Percentiles rank a stretch among this genome's conserved stretches.
phyloP scores from a whole-genome alignment of 768 basidiomycete species.

The Gloeostereum incarnatum region DNA sequence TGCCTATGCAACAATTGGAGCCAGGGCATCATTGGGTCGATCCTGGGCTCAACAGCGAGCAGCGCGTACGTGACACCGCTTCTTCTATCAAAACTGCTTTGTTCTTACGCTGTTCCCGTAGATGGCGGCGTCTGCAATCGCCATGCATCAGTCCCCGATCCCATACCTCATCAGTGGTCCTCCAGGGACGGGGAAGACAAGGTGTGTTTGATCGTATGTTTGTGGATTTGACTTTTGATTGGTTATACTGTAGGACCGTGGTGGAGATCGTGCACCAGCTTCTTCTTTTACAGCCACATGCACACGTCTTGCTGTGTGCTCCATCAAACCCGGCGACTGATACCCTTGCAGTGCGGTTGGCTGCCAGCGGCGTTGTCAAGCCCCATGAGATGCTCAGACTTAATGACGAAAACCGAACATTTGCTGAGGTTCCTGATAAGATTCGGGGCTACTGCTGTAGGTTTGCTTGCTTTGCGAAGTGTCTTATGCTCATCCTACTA shows the following conservation, averaged over 20 bases:
- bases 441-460: constrained; percentile 39
- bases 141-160: constrained; percentile 32
- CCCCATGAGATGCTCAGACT: constrained; percentile 37
- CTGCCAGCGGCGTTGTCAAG: constrained; percentile 22
- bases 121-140: constrained; percentile 33
- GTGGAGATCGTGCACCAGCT: constrained; percentile 42
- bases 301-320: constrained; percentile 39
- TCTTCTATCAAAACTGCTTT: constrained; percentile 1
- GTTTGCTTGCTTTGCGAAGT: constrained; percentile 9
- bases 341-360: constrained; percentile 28
- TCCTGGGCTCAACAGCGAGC: constrained; percentile 35
- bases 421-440: constrained; percentile 37
- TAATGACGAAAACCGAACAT: constrained; percentile 39
- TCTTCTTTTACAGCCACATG: constrained; percentile 33
- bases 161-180: constrained; percentile 41
- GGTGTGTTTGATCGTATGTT: constrained; percentile 15
- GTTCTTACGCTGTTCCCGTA: constrained; percentile 9
- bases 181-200: constrained; percentile 46
- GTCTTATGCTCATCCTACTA: background rate
- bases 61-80: constrained; percentile 21
- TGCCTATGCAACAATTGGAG: constrained; percentile 16
- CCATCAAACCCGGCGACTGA: constrained; percentile 45
- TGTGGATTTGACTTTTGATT: background rate
- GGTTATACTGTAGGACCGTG: constrained; percentile 26
- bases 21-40: constrained; percentile 31